Evolutionary conservation across 176 grass and related monocot species (phyloP).

Genomic region (Cocos nucifera): DNA sequence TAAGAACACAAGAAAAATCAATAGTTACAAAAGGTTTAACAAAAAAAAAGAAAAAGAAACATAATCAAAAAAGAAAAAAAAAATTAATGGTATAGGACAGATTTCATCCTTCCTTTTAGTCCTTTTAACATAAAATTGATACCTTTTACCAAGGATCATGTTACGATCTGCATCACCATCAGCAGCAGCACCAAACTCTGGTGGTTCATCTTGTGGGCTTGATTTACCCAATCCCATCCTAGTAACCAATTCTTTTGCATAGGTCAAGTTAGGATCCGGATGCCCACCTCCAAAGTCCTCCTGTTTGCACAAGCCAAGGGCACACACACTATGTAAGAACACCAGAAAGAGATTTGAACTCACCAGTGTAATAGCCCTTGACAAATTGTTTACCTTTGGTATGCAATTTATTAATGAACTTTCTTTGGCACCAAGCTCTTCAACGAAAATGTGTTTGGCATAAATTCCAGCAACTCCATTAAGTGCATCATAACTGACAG

Average conservation of each 20-base stretch:
- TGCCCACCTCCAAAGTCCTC: conserved; percentile 98
- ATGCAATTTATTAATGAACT: conserved; percentile 86
- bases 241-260: conserved; percentile 94
- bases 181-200: conserved; percentile 93
- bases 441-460: conserved; percentile 79
- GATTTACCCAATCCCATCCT: conserved; percentile 86
- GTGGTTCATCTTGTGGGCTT: conserved; percentile 46
- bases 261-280: conserved; percentile 93
- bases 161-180: conserved; percentile 99
- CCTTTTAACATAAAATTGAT: neutral
- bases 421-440: conserved; percentile 91
- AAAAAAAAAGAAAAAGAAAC: no score
- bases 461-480: conserved; percentile 92
- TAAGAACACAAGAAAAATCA: conserved; percentile 19
- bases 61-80: no score
- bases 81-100: neutral
- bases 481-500: conserved; percentile 82
- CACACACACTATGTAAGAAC: no score
- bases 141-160: conserved; percentile 99
- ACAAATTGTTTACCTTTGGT: conserved; percentile 36
- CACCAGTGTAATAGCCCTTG: no score
- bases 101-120: neutral
- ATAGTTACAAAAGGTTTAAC: no score
- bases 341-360: no score
- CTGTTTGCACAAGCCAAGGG: conserved; percentile 17